Base-by-base conservation (phyloP, 768 basidiomycete genomes). In the Rhodotorula babjevae region DNA sequence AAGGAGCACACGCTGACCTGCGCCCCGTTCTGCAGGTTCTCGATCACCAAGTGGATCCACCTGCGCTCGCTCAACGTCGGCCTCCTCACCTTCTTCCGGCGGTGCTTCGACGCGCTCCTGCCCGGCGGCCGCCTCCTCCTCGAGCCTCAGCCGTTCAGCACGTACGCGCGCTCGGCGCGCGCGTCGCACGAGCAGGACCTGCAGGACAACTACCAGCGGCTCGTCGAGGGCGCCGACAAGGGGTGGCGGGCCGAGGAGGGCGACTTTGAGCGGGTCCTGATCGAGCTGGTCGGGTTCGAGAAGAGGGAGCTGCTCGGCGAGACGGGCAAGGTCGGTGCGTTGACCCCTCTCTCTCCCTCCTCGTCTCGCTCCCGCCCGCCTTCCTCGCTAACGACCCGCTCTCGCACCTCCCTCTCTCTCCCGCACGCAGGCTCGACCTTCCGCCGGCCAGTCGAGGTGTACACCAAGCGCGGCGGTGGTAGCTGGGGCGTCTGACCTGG, bases 31-130 rank as follows among this genome's bases (percentile, higher is more conserved):
- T 25, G 7, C 78, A 93, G 91, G 2, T 87, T 95, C 75, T 94
- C 92, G 0, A 81, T 94, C 57, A 87, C 92, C 0, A 95, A 93
- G 81, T 95, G 93, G 93, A 91, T 94, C 44, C 93, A 95, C 80
- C 83, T 95, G 18, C 88, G 93, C 74, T 83, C 84, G 19, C 89
- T 90, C 18, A 93, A 96, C 77, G 85, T 85, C 1, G 92, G 87
- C 0, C 76, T 95, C n/a, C 75, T 80, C 49, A 69, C 74, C 0
- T 91, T 93, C 80, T 94, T 95, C 77, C 81, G 79, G 5, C 86
- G 87, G 55, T 86, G 88, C 0, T 82, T 87, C 73, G 77, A 80
- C 40, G 84, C 85, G 6, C 83, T 96, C 25, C 82, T 81, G n/a
- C 81, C 84, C 0, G 91, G 91, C 8, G 83, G 81, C 4, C 65